A percentile compares a stretch with the other conserved stretches of the same genome.
Evolutionary conservation across 2,329 filamentous ascomycete genomes (phyloP).

Genomic region (Microthyrium microscopicum): DNA sequence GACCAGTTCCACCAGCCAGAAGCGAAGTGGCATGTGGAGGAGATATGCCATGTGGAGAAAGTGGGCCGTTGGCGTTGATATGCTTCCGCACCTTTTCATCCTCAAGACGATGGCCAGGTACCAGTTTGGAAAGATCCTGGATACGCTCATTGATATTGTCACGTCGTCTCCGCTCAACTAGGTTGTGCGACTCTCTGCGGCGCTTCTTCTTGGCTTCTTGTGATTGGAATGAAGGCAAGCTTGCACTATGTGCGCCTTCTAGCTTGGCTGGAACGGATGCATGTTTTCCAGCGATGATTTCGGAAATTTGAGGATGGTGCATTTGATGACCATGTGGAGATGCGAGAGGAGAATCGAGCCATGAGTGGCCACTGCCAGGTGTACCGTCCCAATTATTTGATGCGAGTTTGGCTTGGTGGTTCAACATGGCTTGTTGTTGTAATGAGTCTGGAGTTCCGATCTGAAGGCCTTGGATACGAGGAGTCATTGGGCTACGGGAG

Average conservation of each 20-base stretch:
- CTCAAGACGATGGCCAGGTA: conserved; percentile 80
- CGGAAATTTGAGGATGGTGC: conserved; percentile 63
- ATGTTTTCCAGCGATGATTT: conserved; percentile 75
- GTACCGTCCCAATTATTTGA: conserved; percentile 85
- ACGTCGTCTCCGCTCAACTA: conserved; percentile 82
- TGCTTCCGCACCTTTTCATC: conserved; percentile 96
- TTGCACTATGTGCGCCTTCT: conserved; percentile 33
- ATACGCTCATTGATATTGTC: conserved; percentile 99
- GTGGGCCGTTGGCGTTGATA: conserved; percentile 75
- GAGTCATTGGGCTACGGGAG: conserved; percentile 65
- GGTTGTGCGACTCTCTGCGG: conserved; percentile 84
- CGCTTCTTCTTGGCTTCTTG: conserved; percentile 89
- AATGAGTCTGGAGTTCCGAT: conserved; percentile 57
- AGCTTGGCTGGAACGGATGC: conserved; percentile 85
- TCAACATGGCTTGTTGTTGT: conserved; percentile 61
- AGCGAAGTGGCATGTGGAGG: conserved; percentile 71
- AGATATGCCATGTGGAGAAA: conserved; percentile 59
- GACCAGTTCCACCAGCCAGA: conserved; percentile 67
- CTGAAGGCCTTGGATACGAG: conserved; percentile 65
- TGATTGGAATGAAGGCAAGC: conserved; percentile 41
- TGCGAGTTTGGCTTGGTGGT: conserved; percentile 44
- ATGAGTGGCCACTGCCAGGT: conserved; percentile 68
- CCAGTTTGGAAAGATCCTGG: conserved; percentile 84
- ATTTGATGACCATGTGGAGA: conserved; percentile 58
- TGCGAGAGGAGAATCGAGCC: conserved; percentile 74